phyloP scores from a whole-genome alignment of 2,329 filamentous ascomycete species.

The Colletotrichum sansevieriae region DNA sequence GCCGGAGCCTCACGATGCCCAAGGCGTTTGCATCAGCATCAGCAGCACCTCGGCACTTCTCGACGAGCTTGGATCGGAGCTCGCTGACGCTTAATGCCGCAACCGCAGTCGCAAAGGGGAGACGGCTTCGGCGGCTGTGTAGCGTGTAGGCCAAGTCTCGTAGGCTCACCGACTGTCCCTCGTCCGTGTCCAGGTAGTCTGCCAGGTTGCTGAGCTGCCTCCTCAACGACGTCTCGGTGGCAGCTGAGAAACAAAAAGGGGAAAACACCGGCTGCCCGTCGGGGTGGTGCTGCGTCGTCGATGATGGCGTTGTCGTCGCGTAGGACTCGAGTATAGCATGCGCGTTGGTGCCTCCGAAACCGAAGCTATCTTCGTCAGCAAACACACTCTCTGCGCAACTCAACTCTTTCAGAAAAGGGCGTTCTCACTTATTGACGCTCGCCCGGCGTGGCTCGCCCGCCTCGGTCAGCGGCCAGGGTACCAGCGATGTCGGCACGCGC shows the following conservation, averaged over 20 bases:
- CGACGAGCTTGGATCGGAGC: not conserved
- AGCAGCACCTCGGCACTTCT: not conserved
- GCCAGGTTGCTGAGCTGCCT: not conserved
- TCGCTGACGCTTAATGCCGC: slow-evolving; percentile 27
- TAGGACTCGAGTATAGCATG: not conserved
- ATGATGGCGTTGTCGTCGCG: not conserved
- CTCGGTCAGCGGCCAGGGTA: slow-evolving; percentile 41
- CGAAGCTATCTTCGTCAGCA: not conserved
- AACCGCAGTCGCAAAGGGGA: not conserved
- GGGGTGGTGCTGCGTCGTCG: not conserved
- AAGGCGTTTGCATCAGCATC: not conserved
- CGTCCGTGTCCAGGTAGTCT: not conserved
- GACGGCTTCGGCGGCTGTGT: not conserved
- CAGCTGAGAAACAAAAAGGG: not conserved
- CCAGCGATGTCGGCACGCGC: slow-evolving; percentile 27
- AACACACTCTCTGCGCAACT: not conserved
- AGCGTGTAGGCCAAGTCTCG: not conserved
- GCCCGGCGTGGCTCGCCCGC: slow-evolving; percentile 4
- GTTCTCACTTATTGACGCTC: not conserved
- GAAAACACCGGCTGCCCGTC: not conserved
- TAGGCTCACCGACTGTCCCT: not conserved
- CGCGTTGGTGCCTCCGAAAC: not conserved
- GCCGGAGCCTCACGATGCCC: not conserved
- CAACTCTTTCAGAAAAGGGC: not conserved
- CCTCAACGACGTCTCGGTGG: not conserved